Evolutionary conservation across 2,329 filamentous ascomycete species (phyloP), one percentile per base, ranked within the genome.

Genomic region (Sarocladium kiliense): DNA sequence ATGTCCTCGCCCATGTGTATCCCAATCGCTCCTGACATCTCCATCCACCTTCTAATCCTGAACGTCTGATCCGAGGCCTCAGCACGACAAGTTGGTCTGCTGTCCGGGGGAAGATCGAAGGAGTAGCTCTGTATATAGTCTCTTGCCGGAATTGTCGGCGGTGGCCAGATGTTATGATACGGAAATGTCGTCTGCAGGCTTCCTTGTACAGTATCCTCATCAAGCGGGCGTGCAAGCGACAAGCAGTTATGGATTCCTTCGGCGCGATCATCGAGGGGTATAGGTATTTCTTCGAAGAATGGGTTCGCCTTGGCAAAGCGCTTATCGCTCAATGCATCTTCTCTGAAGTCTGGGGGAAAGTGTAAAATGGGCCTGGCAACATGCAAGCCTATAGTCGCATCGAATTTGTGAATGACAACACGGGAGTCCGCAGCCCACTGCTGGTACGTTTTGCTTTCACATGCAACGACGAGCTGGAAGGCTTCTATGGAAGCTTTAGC

Each of bases 401-500:
- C 71, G 64, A 96, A 95, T 0, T 79, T 77, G 61, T 89, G 83
- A 32, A 95, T 86, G 30, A 87, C 77, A 16, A 91, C 85, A 18
- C 83, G 73, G 12, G 72, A 72, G 56, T 92, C 80, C 57, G 78
- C 79, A 49, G 81, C 72, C 89, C 89, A 95, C 3, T 77, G 70
- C 58, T 85, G 74, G 53, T 84, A 78, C 2, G 74, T 74, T 6
- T 81, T 77, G 23, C 72, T 68, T 1, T 73, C 74, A 54, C 84
- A 78, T 54, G 85, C 80, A 1, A 88, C 89, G 3, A 92, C 74
- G 16, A 97, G 73, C 16, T 86, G 81, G 66, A 92, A 91, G 2
- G 84, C 91, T 70, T 94, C 89, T 55, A 97, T 96, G 62, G 85
- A 86, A 16, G 86, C 88, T 42, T 82, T 77, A 3, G 81, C 73